These are phyloP conservation scores for Spathaspora arborariae DNA, from an alignment of 805 yeast species.

Conservation along the genomic window DNA sequence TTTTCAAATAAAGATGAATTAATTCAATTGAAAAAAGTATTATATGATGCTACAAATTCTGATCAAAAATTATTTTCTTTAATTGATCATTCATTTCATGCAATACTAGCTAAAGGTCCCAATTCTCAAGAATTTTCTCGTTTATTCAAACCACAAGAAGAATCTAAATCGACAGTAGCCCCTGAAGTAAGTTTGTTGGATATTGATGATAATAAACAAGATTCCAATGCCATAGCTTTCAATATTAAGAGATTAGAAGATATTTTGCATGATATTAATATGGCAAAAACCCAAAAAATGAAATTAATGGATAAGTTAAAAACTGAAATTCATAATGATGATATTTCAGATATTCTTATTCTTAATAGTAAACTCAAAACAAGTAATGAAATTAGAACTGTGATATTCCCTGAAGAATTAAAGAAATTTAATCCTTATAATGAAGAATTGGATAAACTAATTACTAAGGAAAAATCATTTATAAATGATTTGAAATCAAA, in stretches of 20 bases:
- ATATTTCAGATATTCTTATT: conserved; percentile 72
- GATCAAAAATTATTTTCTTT: conserved; percentile 52
- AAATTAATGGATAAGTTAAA: conserved; percentile 64
- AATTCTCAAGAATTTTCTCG: conserved; percentile 35
- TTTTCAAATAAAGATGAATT: conserved; percentile 47
- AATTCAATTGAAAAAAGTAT: conserved; percentile 52
- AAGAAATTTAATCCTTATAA: conserved; percentile 71
- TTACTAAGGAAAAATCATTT: conserved; percentile 58
- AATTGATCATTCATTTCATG: conserved; percentile 31
- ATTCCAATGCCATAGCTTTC: neutral
- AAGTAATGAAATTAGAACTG: conserved; percentile 52
- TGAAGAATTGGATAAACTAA: conserved; percentile 61
- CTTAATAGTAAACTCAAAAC: conserved; percentile 55
- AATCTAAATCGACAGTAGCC: neutral
- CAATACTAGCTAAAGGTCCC: conserved; percentile 38
- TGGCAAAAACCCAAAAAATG: conserved; percentile 60
- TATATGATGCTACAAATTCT: conserved; percentile 57
- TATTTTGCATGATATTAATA: conserved; percentile 56
- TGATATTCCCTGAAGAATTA: conserved; percentile 64
- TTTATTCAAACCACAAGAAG: conserved; percentile 17
- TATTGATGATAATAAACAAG: conserved; percentile 49
- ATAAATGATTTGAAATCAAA: conserved; percentile 27
- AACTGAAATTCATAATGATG: conserved; percentile 70
- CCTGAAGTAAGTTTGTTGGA: conserved; percentile 57
- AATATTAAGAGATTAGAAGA: conserved; percentile 50